Conservation (phyloP, 2,329 filamentous ascomycete genomes). For the Leptographium wingfieldii region DNA sequence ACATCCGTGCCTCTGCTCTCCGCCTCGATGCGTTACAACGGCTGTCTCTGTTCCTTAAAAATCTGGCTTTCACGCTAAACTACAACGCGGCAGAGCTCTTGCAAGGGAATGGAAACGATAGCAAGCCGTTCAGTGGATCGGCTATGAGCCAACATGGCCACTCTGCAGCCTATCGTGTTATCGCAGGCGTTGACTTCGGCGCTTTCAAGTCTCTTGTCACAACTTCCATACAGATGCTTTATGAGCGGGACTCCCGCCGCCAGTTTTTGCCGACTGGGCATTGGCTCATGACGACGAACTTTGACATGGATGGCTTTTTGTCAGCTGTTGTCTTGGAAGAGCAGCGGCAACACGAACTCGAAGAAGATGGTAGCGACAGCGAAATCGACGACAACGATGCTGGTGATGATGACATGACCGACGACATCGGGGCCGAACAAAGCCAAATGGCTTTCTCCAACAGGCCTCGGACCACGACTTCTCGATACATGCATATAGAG, state of each 20-base stretch:
- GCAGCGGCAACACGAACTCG: slow-evolving; percentile 58
- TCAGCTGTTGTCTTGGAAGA: slow-evolving; percentile 79
- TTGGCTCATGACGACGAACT: slow-evolving; percentile 83
- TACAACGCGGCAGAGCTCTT: slow-evolving; percentile 61
- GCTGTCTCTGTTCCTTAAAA: slow-evolving; percentile 77
- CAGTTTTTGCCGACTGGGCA: slow-evolving; percentile 72
- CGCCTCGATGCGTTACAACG: slow-evolving; percentile 57
- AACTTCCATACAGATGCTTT: slow-evolving; percentile 71
- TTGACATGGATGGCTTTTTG: slow-evolving; percentile 84
- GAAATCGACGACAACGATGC: slow-evolving; percentile 36
- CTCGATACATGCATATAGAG: slow-evolving; percentile 52
- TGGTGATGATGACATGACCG: slow-evolving; percentile 20
- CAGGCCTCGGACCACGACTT: slow-evolving; percentile 42
- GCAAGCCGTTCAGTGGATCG: neutral
- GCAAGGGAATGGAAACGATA: slow-evolving; percentile 7
- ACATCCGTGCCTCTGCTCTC: slow-evolving; percentile 52
- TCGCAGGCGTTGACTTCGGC: slow-evolving; percentile 61
- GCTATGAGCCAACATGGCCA: neutral
- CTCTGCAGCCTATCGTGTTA: slow-evolving; percentile 22
- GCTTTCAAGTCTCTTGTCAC: slow-evolving; percentile 73
- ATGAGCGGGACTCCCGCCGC: slow-evolving; percentile 83
- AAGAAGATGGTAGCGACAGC: slow-evolving; percentile 49
- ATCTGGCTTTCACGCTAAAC: slow-evolving; percentile 78
- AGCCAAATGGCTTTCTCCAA: slow-evolving; percentile 18
- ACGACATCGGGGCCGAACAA: slow-evolving; percentile 18